Evolutionary conservation across 192 early-diverging fungal genomes (phyloP).

Genomic region (Thamnidium elegans): DNA sequence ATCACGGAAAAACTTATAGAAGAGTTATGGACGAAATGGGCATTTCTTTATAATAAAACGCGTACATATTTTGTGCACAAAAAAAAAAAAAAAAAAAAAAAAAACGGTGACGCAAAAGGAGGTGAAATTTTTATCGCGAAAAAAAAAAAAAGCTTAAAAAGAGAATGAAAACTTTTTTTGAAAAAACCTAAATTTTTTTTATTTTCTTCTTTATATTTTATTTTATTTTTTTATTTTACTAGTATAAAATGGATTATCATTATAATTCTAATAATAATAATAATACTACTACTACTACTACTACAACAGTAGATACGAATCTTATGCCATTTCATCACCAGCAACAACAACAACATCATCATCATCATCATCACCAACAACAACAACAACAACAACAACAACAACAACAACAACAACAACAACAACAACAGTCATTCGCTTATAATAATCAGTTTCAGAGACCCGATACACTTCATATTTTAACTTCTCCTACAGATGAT

Average conservation of each 20-base stretch:
- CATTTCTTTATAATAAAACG: slow-evolving; percentile 8
- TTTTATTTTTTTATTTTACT: not conserved
- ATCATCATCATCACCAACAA: no score
- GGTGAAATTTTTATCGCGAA: not conserved
- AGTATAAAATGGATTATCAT: slow-evolving; percentile 9
- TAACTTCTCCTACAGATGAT: no score
- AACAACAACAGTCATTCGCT: no score
- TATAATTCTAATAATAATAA: not conserved
- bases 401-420: no score
- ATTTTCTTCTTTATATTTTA: not conserved
- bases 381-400: no score
- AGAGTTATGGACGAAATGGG: slow-evolving; percentile 20
- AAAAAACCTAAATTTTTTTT: not conserved
- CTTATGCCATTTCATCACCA: not conserved
- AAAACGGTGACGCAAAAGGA: not conserved
- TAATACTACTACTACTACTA: not conserved
- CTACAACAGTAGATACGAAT: not conserved
- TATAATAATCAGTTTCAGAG: no score
- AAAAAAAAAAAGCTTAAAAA: not conserved
- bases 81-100: not conserved
- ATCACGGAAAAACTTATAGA: slow-evolving; percentile 16
- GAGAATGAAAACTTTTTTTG: not conserved
- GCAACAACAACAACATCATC: no score
- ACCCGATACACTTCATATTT: no score
- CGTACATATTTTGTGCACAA: not conserved